Evolutionary conservation across 495 filamentous ascomycete species (phyloP).

Genomic region (Penicillium subrubescens): DNA sequence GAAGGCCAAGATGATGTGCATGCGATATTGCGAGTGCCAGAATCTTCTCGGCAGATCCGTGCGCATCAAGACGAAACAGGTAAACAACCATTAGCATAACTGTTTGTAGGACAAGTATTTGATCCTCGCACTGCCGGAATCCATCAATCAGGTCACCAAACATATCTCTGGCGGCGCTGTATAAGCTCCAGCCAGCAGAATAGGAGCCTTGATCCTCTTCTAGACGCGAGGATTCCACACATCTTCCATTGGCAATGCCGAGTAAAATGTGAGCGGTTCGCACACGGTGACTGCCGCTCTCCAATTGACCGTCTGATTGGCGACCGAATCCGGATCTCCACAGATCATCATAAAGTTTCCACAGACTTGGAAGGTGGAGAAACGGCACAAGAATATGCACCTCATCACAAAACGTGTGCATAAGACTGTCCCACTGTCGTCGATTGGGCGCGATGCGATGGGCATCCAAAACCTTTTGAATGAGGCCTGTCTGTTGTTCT

Average conservation of each 20-base stretch:
- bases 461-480: constrained; percentile 3
- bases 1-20: not conserved
- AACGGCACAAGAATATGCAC: constrained; percentile 32
- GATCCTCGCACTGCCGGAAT: constrained; percentile 24
- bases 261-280: constrained; percentile 23
- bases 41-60: not conserved
- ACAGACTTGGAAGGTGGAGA: constrained; percentile 23
- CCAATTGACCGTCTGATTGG: not conserved
- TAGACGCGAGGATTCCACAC: constrained; percentile 22
- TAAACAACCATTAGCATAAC: not conserved
- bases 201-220: constrained; percentile 6
- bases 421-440: constrained; percentile 18
- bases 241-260: constrained; percentile 30
- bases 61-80: not conserved
- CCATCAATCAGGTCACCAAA: constrained; percentile 27
- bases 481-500: not conserved
- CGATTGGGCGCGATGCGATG: constrained; percentile 17
- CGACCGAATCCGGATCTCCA: constrained; percentile 10
- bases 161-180: constrained; percentile 25
- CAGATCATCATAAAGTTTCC: constrained; percentile 12
- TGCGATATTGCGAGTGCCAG: not conserved
- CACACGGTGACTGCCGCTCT: constrained; percentile 7
- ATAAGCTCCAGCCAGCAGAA: constrained; percentile 34
- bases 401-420: constrained; percentile 27
- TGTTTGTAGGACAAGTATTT: constrained; percentile 10